Evolutionary conservation across 2,329 filamentous ascomycete genomes (phyloP).

Genomic region (Ilyonectria robusta): DNA sequence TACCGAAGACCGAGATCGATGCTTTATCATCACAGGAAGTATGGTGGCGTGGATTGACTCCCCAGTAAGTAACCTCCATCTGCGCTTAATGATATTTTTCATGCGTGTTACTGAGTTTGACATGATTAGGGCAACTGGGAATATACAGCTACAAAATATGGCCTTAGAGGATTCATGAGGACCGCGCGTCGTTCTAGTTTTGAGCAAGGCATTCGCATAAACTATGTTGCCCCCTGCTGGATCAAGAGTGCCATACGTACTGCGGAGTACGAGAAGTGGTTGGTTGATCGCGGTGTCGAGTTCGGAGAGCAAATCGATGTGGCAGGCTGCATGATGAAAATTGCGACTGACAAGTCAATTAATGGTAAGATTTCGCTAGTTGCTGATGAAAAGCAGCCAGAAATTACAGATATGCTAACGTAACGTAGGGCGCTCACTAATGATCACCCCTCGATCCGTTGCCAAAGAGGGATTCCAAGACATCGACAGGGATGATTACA

Average conservation of each 20-base stretch:
- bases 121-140: slow-evolving; percentile 39
- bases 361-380: slow-evolving; percentile 35
- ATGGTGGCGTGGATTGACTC: slow-evolving; percentile 64
- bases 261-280: slow-evolving; percentile 58
- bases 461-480: slow-evolving; percentile 39
- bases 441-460: slow-evolving; percentile 40
- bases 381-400: too few species aligned
- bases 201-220: slow-evolving; percentile 61
- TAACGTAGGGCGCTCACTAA: slow-evolving; percentile 31
- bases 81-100: not conserved
- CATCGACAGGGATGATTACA: slow-evolving; percentile 40
- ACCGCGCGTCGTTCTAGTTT: slow-evolving; percentile 35
- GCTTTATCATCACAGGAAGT: slow-evolving; percentile 64
- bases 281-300: slow-evolving; percentile 56
- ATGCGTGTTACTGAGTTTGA: not conserved
- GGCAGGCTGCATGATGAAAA: slow-evolving; percentile 52
- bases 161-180: slow-evolving; percentile 33
- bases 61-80: slow-evolving; percentile 42
- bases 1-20: slow-evolving; percentile 57
- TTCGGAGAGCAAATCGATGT: slow-evolving; percentile 55
- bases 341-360: slow-evolving; percentile 50
- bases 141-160: slow-evolving; percentile 42
- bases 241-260: slow-evolving; percentile 54
- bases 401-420: not conserved
- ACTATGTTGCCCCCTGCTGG: slow-evolving; percentile 62